Percentiles rank a stretch among this genome's conserved stretches.
phyloP scores from a whole-genome alignment of 2,329 filamentous ascomycete species.

The Trichoderma harzianum region DNA sequence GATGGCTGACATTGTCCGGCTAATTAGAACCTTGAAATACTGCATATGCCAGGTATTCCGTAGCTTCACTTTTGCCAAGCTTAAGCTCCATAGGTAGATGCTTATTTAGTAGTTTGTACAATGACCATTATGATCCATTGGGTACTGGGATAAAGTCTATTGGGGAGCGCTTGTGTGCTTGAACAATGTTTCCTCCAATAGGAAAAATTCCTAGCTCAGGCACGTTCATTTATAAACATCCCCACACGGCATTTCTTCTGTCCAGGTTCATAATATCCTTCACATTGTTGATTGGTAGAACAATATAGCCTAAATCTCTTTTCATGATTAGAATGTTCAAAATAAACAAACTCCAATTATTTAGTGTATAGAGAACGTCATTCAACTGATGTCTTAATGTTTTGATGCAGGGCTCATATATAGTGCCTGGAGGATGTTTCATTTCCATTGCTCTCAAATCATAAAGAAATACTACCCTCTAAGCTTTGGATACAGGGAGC shows the following conservation, averaged over 20 bases:
- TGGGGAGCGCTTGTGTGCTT: not conserved
- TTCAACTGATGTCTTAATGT: not conserved
- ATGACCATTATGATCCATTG: not conserved
- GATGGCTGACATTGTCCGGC: not conserved
- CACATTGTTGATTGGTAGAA: not conserved
- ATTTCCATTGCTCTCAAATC: not conserved
- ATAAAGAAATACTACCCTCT: not conserved
- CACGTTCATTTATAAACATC: not conserved
- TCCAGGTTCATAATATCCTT: not conserved
- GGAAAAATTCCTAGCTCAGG: not conserved
- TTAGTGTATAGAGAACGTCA: not conserved
- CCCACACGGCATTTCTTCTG: not conserved
- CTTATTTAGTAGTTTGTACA: not conserved
- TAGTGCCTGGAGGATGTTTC: not conserved
- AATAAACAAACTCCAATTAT: not conserved
- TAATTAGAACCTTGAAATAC: not conserved
- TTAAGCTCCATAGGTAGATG: not conserved
- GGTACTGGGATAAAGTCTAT: not conserved
- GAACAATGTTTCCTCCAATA: not conserved
- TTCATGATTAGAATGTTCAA: not conserved
- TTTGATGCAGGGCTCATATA: not conserved
- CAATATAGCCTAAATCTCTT: not conserved
- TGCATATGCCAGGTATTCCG: not conserved
- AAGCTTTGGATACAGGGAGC: not conserved
- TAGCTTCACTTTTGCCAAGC: not conserved